These are phyloP conservation scores for Ophiostoma perfectum DNA, from an alignment of 2,329 filamentous ascomycete genomes.

Conservation along the genomic window DNA sequence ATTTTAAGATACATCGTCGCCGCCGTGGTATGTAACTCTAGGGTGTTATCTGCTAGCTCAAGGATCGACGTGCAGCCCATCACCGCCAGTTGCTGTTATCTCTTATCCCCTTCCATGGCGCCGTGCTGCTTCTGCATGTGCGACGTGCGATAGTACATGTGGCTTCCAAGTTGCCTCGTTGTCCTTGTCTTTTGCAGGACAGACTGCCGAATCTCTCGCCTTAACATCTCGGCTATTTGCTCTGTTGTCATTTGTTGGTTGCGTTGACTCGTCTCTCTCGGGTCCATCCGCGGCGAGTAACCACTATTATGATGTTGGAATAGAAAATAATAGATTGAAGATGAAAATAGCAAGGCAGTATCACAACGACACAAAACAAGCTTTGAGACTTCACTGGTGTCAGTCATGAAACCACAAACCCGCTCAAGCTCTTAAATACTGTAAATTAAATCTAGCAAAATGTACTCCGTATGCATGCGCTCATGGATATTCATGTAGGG, in stretches of 20 bases:
- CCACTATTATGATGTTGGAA: too few species aligned
- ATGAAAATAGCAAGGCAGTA: too few species aligned
- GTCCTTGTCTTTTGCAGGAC: background rate
- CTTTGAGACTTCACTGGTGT: too few species aligned
- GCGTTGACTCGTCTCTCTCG: background rate
- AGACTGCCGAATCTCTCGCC: background rate
- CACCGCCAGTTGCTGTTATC: background rate
- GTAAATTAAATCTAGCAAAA: background rate
- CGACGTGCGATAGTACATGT: background rate
- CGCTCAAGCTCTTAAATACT: too few species aligned
- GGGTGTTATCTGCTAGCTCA: background rate
- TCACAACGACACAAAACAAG: too few species aligned
- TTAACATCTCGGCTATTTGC: background rate
- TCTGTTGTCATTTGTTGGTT: background rate
- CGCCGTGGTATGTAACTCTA: background rate
- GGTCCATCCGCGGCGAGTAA: background rate
- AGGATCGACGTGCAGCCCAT: slow-evolving; percentile 5
- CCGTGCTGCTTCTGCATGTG: background rate
- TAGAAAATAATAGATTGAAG: too few species aligned
- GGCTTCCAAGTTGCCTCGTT: background rate
- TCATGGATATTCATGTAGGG: background rate
- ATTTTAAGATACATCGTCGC: background rate
- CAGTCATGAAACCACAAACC: too few species aligned
- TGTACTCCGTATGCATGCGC: background rate
- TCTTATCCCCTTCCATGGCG: background rate